Conservation (phyloP, 371 early-diverging fungal species). For the Entomophthora muscae region DNA sequence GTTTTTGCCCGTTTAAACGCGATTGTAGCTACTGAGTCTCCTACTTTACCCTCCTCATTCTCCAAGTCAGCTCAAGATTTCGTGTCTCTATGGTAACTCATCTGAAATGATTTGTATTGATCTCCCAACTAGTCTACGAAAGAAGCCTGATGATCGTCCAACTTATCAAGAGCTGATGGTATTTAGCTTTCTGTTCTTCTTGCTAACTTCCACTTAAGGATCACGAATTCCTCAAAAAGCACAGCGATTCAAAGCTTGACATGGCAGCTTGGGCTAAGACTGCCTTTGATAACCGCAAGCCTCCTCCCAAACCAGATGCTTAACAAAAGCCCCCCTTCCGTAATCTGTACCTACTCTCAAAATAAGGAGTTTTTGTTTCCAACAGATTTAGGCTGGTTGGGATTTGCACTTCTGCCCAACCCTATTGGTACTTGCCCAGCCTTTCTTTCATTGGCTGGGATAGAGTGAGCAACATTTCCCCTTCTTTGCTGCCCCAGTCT, state of each 20-base stretch:
- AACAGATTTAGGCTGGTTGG: not conserved
- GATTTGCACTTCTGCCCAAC: not conserved
- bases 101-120: not conserved
- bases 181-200: not conserved
- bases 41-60: conserved; percentile 45
- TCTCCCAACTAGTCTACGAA: conserved; percentile 34
- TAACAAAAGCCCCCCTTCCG: not conserved
- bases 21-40: conserved; percentile 66
- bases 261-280: conserved; percentile 61
- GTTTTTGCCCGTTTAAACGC: conserved; percentile 79
- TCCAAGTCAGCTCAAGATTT: conserved; percentile 55
- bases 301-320: conserved; percentile 1
- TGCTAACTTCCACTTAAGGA: conserved; percentile 15
- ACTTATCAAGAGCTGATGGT: conserved; percentile 44
- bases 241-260: conserved; percentile 22
- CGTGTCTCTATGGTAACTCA: conserved; percentile 55
- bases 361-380: not conserved
- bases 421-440: not conserved
- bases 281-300: conserved; percentile 17
- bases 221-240: conserved; percentile 50
- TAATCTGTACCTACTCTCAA: not conserved
- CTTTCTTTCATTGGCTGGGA: not conserved
- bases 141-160: conserved; percentile 49
- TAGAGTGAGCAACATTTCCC: not conserved
- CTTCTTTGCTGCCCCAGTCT: not conserved